phyloP scores from a whole-genome alignment of 2,329 filamentous ascomycete genomes.

The Phyllosticta capitalensis region DNA sequence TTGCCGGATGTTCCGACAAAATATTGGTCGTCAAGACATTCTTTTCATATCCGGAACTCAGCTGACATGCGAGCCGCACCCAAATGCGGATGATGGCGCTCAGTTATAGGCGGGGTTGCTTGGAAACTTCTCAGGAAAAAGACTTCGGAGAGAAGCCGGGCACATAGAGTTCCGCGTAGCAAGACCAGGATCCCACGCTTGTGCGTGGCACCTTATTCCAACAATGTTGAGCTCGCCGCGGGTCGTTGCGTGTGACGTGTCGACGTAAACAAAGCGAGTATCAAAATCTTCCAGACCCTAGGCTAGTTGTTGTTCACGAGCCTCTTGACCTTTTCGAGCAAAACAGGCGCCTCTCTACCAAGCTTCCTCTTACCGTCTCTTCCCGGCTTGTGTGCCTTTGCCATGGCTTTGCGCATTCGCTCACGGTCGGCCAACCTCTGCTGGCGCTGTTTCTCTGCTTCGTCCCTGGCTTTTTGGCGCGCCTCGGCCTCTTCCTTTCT shows the following conservation, averaged over 20 bases:
- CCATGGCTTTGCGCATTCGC: conserved; percentile 59
- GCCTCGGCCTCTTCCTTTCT: conserved; percentile 56
- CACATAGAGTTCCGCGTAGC: not conserved
- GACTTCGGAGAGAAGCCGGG: not conserved
- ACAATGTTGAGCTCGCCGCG: not conserved
- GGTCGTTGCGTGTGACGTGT: not conserved
- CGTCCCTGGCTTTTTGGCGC: conserved; percentile 49
- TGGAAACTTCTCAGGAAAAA: not conserved
- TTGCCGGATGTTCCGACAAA: not conserved
- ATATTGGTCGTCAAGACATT: not conserved
- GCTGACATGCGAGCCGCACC: not conserved
- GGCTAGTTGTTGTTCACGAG: conserved; percentile 44
- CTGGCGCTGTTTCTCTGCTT: conserved; percentile 51
- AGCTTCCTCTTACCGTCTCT: conserved; percentile 66
- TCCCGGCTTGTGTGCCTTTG: conserved; percentile 51
- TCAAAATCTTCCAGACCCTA: not conserved
- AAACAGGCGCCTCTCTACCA: conserved; percentile 66
- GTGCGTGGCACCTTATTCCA: not conserved
- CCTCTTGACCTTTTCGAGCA: conserved; percentile 69
- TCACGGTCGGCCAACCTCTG: conserved; percentile 52
- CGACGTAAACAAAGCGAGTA: too few species aligned
- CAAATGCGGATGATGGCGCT: not conserved
- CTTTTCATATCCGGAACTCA: not conserved
- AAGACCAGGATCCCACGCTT: not conserved
- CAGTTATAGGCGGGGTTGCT: not conserved